Evolutionary conservation across 441 rosid species (phyloP), one percentile per base, ranked within the genome.

Genomic region (Pelargonium myrrhifolium): DNA sequence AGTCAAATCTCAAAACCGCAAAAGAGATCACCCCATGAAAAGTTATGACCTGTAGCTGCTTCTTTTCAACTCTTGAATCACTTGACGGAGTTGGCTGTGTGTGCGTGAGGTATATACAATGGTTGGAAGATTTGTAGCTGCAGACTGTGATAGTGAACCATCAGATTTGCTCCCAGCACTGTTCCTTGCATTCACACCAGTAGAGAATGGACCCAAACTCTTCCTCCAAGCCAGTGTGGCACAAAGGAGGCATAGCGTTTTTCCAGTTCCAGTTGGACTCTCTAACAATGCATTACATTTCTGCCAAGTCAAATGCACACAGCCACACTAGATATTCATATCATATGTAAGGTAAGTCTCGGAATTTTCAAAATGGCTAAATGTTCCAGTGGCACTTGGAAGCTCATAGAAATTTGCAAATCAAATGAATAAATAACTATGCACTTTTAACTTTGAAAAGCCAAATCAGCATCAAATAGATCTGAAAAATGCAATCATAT

Each of bases 241-340:
- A 80, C 99, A 94, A 17, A 92, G 96, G 74, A 94, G 93, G 79
- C 97, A 92, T 47, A 89, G 71, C 9, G 99, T 94, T 80, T 94
- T 94, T 65, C 99, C 97, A 1, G 99, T 94, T 74, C 98, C 99
- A 60, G 99, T 92, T 18, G 98, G 99, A 78, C 98, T 94, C 81
- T 94, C 99, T 82, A 94, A 78, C 66, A 94, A 92, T 7, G 97
- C 99, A 81, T 89, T 91, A 66, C 91, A 82, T 75, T 78, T 83
- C 99, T 94, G 83, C 70, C 73, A 73, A 42, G 62, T 26, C 53
- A 75, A 43, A 53, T 64, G 31, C 7, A 37, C 39, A 61, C 26
- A 51, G 28, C 24, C 9, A 17, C 61, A 20, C 21, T 18, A 20
- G 24, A 7, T 55, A 18, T 20, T 20, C 61, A 55, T 55, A 55